Conservation (phyloP, 192 early-diverging fungal species). For the Chytriomyces hyalinus region DNA sequence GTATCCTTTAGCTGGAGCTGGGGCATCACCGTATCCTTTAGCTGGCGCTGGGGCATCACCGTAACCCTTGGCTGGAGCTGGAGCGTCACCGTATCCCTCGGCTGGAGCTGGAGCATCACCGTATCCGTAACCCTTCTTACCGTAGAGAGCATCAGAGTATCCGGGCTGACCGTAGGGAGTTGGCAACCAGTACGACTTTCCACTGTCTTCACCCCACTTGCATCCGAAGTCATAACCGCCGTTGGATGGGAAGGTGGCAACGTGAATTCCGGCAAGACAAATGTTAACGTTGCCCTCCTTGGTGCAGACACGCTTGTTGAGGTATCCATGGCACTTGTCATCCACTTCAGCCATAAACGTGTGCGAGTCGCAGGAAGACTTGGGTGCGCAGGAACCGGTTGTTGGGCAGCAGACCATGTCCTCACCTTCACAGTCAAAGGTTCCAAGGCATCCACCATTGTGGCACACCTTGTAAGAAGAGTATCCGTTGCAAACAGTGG, state of each 20-base stretch:
- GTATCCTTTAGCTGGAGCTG: neutral
- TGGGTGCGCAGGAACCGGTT: constrained; percentile 1
- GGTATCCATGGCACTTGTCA: neutral
- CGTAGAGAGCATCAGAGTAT: neutral
- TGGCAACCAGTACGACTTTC: neutral
- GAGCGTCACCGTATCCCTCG: neutral
- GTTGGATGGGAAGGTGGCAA: constrained; percentile 13
- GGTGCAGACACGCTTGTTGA: constrained; percentile 19
- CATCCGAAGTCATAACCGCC: constrained; percentile 27
- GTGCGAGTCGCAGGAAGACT: constrained; percentile 1
- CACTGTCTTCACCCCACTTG: constrained; percentile 1
- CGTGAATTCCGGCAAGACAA: constrained; percentile 14
- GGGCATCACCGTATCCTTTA: neutral
- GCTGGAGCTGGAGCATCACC: neutral
- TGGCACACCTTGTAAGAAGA: constrained; percentile 26
- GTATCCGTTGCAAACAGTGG: constrained; percentile 25
- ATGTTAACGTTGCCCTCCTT: neutral
- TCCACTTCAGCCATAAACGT: constrained; percentile 4
- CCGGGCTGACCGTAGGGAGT: neutral
- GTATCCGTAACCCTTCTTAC: neutral
- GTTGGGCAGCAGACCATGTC: constrained; percentile 29
- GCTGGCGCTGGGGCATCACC: neutral
- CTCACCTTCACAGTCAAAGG: constrained; percentile 23
- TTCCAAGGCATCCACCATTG: constrained; percentile 25
- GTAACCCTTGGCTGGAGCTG: neutral